A percentile compares a stretch with the other conserved stretches of the same genome.
Conservation (phyloP, 2,329 filamentous ascomycete genomes). For the Monilinia polystroma region DNA sequence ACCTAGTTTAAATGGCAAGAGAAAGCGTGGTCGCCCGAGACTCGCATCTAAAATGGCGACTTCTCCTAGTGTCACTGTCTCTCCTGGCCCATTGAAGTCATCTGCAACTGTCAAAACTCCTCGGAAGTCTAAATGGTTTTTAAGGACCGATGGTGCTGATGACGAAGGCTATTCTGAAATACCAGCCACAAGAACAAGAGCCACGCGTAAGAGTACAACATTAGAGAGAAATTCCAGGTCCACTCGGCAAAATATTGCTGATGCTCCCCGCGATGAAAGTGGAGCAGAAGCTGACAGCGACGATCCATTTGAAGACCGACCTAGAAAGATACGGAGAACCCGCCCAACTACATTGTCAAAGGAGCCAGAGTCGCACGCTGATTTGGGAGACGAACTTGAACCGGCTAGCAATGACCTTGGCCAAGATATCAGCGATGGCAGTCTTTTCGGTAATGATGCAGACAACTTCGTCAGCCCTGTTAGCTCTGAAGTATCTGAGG, state of each 20-base stretch:
- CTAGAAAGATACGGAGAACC: constrained; percentile 1
- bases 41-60: constrained; percentile 2
- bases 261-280: neutral
- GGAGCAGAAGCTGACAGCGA: constrained; percentile 3
- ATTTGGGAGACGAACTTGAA: neutral
- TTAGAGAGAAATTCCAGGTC: neutral
- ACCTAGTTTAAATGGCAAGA: constrained; percentile 25
- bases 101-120: constrained; percentile 30
- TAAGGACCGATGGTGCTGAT: constrained; percentile 33
- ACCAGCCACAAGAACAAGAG: constrained; percentile 8
- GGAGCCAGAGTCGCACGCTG: neutral
- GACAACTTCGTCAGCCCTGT: neutral
- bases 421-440: constrained; percentile 16
- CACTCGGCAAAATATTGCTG: neutral
- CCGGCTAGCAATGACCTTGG: neutral
- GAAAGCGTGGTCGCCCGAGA: constrained; percentile 24
- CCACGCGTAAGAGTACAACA: neutral
- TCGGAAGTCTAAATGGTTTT: constrained; percentile 36
- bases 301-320: constrained; percentile 2
- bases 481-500: constrained; percentile 5
- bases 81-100: constrained; percentile 5
- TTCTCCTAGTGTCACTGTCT: neutral
- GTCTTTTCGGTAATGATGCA: constrained; percentile 13
- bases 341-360: neutral
- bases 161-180: constrained; percentile 15